Evolutionary conservation across 768 basidiomycete genomes (phyloP).

Genomic region (Daedalea quercina): DNA sequence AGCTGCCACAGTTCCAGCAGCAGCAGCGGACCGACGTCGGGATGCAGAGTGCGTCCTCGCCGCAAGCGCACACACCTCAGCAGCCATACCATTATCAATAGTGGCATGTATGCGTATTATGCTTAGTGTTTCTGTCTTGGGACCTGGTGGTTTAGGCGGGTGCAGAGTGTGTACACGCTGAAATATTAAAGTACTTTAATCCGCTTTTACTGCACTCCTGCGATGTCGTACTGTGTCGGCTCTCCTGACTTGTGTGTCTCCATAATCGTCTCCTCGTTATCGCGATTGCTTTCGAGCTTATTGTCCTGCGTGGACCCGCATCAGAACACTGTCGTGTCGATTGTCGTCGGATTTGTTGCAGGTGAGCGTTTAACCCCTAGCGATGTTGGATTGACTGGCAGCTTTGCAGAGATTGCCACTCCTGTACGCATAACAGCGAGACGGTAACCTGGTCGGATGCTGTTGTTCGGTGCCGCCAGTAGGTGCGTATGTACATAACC

Average conservation of each 20-base stretch:
- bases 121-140: not conserved
- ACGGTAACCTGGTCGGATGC: no score
- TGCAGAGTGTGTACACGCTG: not conserved
- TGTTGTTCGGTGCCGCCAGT: no score
- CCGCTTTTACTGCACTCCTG: not conserved
- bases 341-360: not conserved
- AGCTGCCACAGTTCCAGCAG: constrained; percentile 4
- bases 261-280: not conserved
- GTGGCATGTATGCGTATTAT: not conserved
- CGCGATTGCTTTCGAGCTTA: constrained; percentile 3
- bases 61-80: constrained; percentile 4
- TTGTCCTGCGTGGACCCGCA: not conserved
- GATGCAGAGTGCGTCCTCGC: constrained; percentile 5
- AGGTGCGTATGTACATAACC: no score
- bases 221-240: not conserved
- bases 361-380: not conserved
- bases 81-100: not conserved
- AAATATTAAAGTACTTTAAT: not conserved
- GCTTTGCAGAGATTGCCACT: no score
- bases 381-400: no score
- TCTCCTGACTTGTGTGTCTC: not conserved
- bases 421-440: no score
- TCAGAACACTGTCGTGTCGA: not conserved
- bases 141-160: not conserved
- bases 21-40: constrained; percentile 2